phyloP scores from a whole-genome alignment of 1,284 basidiomycete genomes.

The Phellopilus nigrolimitatus region DNA sequence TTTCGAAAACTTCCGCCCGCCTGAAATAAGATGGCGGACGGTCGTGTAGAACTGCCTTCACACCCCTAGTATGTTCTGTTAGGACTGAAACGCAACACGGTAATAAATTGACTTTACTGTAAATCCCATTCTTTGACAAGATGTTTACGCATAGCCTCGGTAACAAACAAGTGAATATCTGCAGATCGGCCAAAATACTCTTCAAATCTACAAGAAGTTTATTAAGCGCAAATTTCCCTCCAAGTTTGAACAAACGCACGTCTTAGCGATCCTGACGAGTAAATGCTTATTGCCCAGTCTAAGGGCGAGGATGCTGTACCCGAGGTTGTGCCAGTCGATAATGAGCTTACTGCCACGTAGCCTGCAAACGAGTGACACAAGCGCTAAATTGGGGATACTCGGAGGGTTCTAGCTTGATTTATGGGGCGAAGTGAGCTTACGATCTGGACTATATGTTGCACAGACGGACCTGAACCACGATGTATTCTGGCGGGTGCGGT shows the following conservation, averaged over 20 bases:
- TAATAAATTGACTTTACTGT: conserved; percentile 44
- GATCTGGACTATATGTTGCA: background rate
- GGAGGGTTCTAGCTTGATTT: conserved; percentile 79
- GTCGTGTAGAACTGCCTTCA: conserved; percentile 79
- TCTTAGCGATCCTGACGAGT: conserved; percentile 71
- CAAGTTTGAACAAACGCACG: conserved; percentile 39
- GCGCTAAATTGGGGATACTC: conserved; percentile 86
- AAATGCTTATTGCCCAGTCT: conserved; percentile 64
- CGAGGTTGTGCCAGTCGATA: conserved; percentile 99
- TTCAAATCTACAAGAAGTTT: conserved; percentile 65
- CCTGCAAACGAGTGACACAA: conserved; percentile 73
- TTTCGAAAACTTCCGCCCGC: conserved; percentile 59
- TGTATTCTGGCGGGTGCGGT: conserved; percentile 71
- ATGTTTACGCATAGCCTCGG: conserved; percentile 76
- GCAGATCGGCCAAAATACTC: conserved; percentile 72
- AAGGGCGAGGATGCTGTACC: conserved; percentile 89
- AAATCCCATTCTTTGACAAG: conserved; percentile 75
- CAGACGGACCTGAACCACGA: conserved; percentile 79
- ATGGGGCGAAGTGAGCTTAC: conserved; percentile 13
- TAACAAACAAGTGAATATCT: conserved; percentile 92
- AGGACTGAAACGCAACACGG: conserved; percentile 2
- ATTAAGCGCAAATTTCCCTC: background rate
- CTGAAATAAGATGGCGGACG: conserved; percentile 82
- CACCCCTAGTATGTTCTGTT: conserved; percentile 49
- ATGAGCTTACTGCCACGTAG: conserved; percentile 79